phyloP scores from a whole-genome alignment of 768 basidiomycete genomes.

The Termitomyces sp. region DNA sequence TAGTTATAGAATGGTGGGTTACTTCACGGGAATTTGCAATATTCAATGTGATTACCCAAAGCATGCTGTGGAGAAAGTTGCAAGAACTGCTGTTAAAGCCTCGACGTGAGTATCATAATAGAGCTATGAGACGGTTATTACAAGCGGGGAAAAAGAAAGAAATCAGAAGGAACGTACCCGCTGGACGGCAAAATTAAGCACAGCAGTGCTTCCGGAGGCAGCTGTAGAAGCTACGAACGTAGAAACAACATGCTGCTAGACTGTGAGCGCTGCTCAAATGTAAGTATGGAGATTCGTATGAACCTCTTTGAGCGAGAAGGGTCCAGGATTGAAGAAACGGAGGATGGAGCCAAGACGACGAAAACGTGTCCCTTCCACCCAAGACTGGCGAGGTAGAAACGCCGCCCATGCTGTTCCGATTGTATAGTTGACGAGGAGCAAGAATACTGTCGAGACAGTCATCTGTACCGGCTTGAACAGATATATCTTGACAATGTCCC shows the following conservation, averaged over 20 bases:
- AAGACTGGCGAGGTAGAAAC: constrained; percentile 37
- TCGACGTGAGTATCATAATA: constrained; percentile 56
- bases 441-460: constrained; percentile 51
- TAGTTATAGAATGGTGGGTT: constrained; percentile 13
- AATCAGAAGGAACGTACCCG: constrained; percentile 27
- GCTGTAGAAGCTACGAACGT: constrained; percentile 57
- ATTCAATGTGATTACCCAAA: constrained; percentile 42
- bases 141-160: background rate
- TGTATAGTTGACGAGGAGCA: constrained; percentile 50
- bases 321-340: constrained; percentile 52
- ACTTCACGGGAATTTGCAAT: background rate
- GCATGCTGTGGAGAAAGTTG: constrained; percentile 61
- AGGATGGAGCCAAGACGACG: constrained; percentile 35
- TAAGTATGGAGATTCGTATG: background rate
- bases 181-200: constrained; percentile 60
- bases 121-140: constrained; percentile 30
- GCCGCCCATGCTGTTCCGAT: constrained; percentile 48
- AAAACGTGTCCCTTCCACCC: constrained; percentile 41
- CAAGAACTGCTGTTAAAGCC: constrained; percentile 53
- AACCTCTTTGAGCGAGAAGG: constrained; percentile 59
- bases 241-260: constrained; percentile 50
- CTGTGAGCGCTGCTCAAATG: background rate
- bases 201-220: constrained; percentile 46
- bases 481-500: constrained; percentile 39
- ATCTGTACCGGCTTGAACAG: constrained; percentile 55